Percentiles rank a stretch among this genome's conserved stretches.
These are phyloP conservation scores for Parachlorella kessleri DNA, from an alignment of 139 green algal genomes.

Conservation along the genomic window DNA sequence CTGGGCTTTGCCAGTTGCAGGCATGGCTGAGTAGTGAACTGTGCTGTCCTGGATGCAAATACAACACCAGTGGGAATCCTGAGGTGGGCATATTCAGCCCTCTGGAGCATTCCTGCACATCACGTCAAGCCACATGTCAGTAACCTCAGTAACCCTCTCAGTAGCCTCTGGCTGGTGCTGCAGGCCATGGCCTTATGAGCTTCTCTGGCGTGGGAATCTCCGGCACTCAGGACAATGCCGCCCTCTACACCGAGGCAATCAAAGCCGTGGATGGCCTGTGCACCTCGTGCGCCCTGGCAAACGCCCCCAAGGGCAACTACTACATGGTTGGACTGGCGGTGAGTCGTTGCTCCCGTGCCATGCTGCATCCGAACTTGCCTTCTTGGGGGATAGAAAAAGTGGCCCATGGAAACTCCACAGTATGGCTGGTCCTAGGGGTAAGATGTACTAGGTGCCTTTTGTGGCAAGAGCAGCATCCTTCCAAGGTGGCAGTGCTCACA, in stretches of 20 bases:
- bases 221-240: slow-evolving; percentile 12
- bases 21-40: neutral
- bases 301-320: slow-evolving; percentile 17
- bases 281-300: slow-evolving; percentile 21
- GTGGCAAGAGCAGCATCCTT: too few species aligned
- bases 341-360: neutral
- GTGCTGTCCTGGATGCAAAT: neutral
- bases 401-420: too few species aligned
- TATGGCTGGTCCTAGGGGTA: neutral
- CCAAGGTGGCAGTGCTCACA: too few species aligned
- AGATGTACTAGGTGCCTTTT: neutral
- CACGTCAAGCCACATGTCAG: too few species aligned
- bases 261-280: slow-evolving; percentile 33
- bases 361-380: too few species aligned
- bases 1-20: neutral
- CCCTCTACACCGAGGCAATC: slow-evolving; percentile 27
- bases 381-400: too few species aligned
- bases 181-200: slow-evolving; percentile 25
- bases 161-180: neutral
- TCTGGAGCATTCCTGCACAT: too few species aligned
- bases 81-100: too few species aligned
- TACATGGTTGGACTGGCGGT: slow-evolving; percentile 27
- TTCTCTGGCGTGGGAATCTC: slow-evolving; percentile 28
- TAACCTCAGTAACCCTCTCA: too few species aligned
- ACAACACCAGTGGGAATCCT: neutral